A percentile compares a stretch with the other conserved stretches of the same genome.
Conservation (phyloP, 129 eudicot genomes). For the Kitagawia praeruptora region DNA sequence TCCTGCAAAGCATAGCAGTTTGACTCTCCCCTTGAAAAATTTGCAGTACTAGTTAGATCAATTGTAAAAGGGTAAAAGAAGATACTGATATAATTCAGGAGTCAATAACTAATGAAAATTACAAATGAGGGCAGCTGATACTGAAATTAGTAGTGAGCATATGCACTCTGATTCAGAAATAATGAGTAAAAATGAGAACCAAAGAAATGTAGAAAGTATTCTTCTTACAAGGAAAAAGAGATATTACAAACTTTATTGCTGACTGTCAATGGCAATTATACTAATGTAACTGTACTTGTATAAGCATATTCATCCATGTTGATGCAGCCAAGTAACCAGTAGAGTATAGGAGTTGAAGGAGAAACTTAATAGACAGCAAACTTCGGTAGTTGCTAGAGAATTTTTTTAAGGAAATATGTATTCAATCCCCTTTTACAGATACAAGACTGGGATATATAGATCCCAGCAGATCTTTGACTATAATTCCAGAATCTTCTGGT, state of each 20-base stretch:
- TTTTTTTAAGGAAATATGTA: no score
- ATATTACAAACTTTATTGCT: background rate
- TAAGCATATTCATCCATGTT: background rate
- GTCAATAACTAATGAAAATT: background rate
- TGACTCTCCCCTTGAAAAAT: slow-evolving; percentile 45
- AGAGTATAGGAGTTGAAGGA: no score
- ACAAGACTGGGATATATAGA: no score
- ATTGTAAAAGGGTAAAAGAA: slow-evolving; percentile 3
- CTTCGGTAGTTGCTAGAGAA: no score
- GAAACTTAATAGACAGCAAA: no score
- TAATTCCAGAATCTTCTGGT: no score
- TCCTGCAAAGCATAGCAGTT: slow-evolving; percentile 66
- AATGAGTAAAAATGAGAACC: background rate
- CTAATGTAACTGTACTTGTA: background rate
- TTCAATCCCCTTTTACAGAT: no score
- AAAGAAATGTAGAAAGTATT: background rate
- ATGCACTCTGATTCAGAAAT: background rate
- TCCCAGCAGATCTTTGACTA: no score
- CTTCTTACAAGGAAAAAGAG: background rate
- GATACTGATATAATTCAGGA: background rate
- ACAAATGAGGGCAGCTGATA: background rate
- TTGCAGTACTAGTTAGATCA: slow-evolving; percentile 11
- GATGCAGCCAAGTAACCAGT: no score
- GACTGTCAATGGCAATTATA: background rate
- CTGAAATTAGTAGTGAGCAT: background rate